Base-by-base conservation (phyloP, 345 rosid species). In the Ceriops zippeliana region DNA sequence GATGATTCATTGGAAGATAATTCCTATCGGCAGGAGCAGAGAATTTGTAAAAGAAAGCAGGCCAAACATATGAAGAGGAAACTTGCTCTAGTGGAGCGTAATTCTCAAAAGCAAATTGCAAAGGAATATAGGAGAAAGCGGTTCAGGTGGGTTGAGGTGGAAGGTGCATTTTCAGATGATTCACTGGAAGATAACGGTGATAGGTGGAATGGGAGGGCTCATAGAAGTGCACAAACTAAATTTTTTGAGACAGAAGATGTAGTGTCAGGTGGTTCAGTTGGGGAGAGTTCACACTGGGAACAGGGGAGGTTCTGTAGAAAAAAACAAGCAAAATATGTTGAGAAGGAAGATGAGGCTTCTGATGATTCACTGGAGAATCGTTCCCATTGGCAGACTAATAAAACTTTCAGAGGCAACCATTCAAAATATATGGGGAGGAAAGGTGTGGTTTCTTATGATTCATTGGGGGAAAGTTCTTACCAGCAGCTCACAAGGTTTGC, bases 191-290 rank as follows among this genome's bases (percentile, higher is more conserved):
- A 63, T 56, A 61, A 75, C 35, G 52, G 59, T 64, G 32, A 16
- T 62, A 71, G 65, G 35, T 26, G 63, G 66, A 73, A 60, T 51
- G 58, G 35, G 26, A 67, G 69, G 59, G 54, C 54, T 69, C 58
- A 47, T 35, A 75, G 61, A 76, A 67, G 69, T 58, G 74, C 62
- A 37, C 58, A 28, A 51, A 21, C 74, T 32, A 67, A 63, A 62
- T 68, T 24, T 67, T 19, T 59, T 54, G 92, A 67, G 56, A 73
- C 70, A 67, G 86, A 79, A 65, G 72, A 77, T 82, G 87, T 68
- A 69, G 71, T 65, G 61, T 92, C 89, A 8, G 86, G 86, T 61
- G 87, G 85, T 78, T 80, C 84, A 11, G 62, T 70, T 54, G 85
- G 76, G 67, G 78, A 78, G 42, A 60, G 34, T 57, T 58, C 66